Percentiles rank a stretch among this genome's conserved stretches.
Conservation (phyloP, 352 stramenopile genomes). For the Pythium coloratum region DNA sequence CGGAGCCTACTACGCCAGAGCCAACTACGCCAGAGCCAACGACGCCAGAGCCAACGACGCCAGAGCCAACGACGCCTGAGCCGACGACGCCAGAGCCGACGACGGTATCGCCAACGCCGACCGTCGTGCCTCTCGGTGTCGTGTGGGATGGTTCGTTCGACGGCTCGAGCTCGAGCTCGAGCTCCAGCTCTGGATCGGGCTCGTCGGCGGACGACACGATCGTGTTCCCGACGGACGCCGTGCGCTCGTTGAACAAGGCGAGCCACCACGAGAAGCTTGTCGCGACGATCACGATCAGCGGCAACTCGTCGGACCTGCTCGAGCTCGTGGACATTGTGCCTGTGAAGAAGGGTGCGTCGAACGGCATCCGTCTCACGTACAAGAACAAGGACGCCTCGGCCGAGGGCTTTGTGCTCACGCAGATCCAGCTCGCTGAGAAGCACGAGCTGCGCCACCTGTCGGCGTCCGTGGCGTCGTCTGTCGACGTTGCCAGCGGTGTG, state of each 20-base stretch:
- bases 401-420: slow-evolving; percentile 54
- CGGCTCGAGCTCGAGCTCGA: slow-evolving; percentile 13
- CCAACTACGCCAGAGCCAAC: neutral
- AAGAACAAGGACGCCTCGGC: slow-evolving; percentile 53
- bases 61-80: slow-evolving; percentile 1
- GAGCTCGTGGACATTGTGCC: slow-evolving; percentile 43
- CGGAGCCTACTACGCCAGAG: neutral
- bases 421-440: slow-evolving; percentile 55
- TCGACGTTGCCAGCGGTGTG: slow-evolving; percentile 47
- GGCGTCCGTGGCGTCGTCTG: slow-evolving; percentile 35
- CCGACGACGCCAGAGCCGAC: neutral
- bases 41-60: slow-evolving; percentile 4
- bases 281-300: slow-evolving; percentile 52
- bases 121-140: slow-evolving; percentile 7
- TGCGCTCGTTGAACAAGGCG: slow-evolving; percentile 24
- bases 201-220: slow-evolving; percentile 29
- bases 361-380: slow-evolving; percentile 49
- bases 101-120: slow-evolving; percentile 2
- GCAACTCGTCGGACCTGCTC: slow-evolving; percentile 56
- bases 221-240: slow-evolving; percentile 34
- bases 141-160: slow-evolving; percentile 24
- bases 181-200: slow-evolving; percentile 18
- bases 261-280: slow-evolving; percentile 38
- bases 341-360: slow-evolving; percentile 35
- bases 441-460: slow-evolving; percentile 41